A percentile compares a stretch with the other conserved stretches of the same genome.
Conservation (phyloP, 2,329 filamentous ascomycete genomes). For the Trichoderma asperellum region DNA sequence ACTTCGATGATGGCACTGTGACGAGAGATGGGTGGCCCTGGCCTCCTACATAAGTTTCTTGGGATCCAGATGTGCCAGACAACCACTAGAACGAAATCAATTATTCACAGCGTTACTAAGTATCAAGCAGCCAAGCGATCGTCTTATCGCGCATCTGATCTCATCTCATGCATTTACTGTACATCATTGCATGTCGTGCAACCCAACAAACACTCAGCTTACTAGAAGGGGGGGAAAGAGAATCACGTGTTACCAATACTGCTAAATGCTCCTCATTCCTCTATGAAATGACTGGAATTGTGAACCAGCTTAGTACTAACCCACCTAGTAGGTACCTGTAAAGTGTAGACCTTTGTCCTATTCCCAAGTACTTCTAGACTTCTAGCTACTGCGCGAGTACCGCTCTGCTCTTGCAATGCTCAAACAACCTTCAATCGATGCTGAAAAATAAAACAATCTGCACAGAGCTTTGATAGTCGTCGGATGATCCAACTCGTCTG, state of each 20-base stretch:
- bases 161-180: neutral
- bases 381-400: too few relatives aligned
- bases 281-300: neutral
- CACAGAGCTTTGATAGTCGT: too few relatives aligned
- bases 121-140: neutral
- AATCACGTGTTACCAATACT: neutral
- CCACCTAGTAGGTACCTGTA: too few relatives aligned
- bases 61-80: neutral
- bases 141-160: neutral
- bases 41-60: neutral
- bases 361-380: too few relatives aligned
- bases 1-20: neutral
- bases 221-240: neutral
- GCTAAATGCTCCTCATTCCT: neutral
- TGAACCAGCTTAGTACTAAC: too few relatives aligned
- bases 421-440: too few relatives aligned
- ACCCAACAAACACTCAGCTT: neutral
- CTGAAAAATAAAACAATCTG: too few relatives aligned
- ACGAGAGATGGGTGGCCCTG: neutral
- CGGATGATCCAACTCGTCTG: too few relatives aligned
- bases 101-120: neutral
- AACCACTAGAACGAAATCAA: neutral
- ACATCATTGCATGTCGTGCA: neutral
- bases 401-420: too few relatives aligned
- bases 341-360: neutral